Evolutionary conservation across 2,329 filamentous ascomycete species (phyloP).

Genomic region (Fusarium avenaceum): DNA sequence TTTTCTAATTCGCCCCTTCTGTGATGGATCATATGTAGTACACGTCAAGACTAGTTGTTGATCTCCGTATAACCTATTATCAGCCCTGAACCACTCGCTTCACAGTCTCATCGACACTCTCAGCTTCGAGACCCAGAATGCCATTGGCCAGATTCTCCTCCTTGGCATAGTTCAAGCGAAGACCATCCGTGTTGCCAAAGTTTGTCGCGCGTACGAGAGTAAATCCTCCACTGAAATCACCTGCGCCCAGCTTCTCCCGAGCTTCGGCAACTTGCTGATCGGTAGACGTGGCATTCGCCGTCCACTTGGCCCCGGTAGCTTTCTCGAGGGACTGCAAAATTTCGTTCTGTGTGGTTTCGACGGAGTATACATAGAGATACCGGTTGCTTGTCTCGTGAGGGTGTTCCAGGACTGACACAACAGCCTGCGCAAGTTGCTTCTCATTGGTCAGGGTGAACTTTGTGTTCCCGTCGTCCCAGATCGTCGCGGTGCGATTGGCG

Average conservation of each 20-base stretch:
- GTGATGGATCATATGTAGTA: no score
- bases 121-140: not conserved
- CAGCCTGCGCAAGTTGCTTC: not conserved
- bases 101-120: not conserved
- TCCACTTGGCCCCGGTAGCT: not conserved
- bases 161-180: not conserved
- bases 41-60: no score
- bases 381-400: conserved; percentile 3
- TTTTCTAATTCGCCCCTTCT: no score
- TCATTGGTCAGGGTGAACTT: conserved; percentile 12
- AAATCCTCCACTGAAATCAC: conserved; percentile 1
- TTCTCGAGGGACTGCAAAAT: not conserved
- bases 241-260: not conserved
- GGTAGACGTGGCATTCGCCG: not conserved
- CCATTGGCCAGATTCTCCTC: not conserved
- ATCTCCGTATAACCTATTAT: not conserved
- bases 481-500: not conserved
- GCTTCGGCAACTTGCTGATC: not conserved
- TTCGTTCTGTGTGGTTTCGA: not conserved
- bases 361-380: not conserved
- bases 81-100: not conserved
- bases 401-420: not conserved
- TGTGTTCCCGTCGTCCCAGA: conserved; percentile 10
- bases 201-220: not conserved
- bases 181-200: not conserved